A percentile compares a stretch with the other conserved stretches of the same genome.
These are phyloP conservation scores for Microstegium vimineum DNA, from an alignment of 176 grass and related monocot genomes.

Conservation along the genomic window DNA sequence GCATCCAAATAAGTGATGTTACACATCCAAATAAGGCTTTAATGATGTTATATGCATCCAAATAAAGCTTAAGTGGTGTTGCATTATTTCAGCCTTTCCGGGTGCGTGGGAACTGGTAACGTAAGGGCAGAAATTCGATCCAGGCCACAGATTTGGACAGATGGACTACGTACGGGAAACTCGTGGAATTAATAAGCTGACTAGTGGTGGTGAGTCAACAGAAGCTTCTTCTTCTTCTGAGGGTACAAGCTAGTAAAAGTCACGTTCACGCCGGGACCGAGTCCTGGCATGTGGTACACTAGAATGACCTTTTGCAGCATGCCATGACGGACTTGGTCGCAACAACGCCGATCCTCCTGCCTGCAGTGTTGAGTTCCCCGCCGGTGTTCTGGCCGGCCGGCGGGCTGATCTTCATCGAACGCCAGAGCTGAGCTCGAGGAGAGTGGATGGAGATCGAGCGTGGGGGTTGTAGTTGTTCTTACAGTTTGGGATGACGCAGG, in stretches of 20 bases:
- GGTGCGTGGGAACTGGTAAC: no score
- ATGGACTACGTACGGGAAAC: no score
- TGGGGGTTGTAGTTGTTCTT: background rate
- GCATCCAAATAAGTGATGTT: no score
- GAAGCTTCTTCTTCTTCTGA: background rate
- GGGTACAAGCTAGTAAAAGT: background rate
- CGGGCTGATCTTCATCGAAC: background rate
- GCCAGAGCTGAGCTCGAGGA: background rate
- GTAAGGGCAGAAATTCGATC: no score
- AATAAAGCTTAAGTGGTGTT: no score
- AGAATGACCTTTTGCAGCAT: background rate
- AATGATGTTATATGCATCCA: no score
- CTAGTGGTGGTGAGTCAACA: background rate
- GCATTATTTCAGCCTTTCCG: no score
- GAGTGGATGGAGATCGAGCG: no score
- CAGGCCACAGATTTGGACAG: no score
- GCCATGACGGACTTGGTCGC: background rate
- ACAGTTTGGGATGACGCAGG: conserved; percentile 69
- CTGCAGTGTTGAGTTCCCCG: background rate
- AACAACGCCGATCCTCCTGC: background rate
- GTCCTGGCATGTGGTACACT: background rate
- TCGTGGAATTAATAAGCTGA: no score
- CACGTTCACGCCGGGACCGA: background rate
- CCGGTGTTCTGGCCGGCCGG: no score
- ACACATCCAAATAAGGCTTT: no score